These are phyloP conservation scores for Aspergillus sp. DNA, from an alignment of 2,329 filamentous ascomycete genomes.

Conservation along the genomic window DNA sequence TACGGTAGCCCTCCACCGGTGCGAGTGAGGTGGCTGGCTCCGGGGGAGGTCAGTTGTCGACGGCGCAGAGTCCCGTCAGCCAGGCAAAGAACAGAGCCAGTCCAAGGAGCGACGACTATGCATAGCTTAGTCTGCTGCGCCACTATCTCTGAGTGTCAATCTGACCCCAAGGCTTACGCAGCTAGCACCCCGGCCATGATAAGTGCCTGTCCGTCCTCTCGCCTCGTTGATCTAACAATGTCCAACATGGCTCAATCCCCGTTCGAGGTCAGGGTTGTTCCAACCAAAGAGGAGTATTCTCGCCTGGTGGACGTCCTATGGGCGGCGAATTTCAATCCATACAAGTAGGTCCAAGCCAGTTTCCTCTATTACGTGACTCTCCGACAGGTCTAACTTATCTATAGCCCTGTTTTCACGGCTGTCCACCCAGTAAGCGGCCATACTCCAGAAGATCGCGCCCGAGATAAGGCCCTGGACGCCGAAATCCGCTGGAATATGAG, in stretches of 20 bases:
- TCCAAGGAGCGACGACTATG: too few relatives aligned
- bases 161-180: too few relatives aligned
- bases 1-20: too few relatives aligned
- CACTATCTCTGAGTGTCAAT: too few relatives aligned
- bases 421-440: conserved; percentile 18
- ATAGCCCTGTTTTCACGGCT: conserved; percentile 17
- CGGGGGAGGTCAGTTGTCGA: too few relatives aligned
- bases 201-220: too few relatives aligned
- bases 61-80: too few relatives aligned
- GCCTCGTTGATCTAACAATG: too few relatives aligned
- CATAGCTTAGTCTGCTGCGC: too few relatives aligned
- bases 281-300: background rate
- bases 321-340: background rate
- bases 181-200: too few relatives aligned
- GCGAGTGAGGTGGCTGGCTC: too few relatives aligned
- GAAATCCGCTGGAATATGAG: conserved; percentile 16
- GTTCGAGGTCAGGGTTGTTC: background rate
- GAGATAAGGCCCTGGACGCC: conserved; percentile 17
- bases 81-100: too few relatives aligned
- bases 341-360: background rate
- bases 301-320: background rate
- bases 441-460: conserved; percentile 12
- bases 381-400: background rate
- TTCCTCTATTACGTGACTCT: background rate
- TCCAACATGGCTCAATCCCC: background rate